Percentiles rank a stretch among this genome's conserved stretches.
phyloP scores from a whole-genome alignment of 371 early-diverging fungal species.

The Saksenaea vasiformis region DNA sequence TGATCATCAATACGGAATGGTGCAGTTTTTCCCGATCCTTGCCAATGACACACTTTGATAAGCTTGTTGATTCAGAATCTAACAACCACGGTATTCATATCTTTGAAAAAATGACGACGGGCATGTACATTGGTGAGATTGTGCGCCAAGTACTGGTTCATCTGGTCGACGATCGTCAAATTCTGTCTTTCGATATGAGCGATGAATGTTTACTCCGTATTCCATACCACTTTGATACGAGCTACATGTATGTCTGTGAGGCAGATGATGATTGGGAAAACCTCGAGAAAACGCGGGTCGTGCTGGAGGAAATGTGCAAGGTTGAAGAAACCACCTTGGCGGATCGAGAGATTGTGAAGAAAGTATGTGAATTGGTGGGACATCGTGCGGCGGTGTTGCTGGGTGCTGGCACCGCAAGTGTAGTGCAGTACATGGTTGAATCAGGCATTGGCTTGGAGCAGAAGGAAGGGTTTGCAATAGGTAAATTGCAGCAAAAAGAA shows the following conservation, averaged over 20 bases:
- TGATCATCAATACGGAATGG: constrained; percentile 92
- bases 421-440: constrained; percentile 56
- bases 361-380: constrained; percentile 70
- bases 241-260: constrained; percentile 69
- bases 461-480: constrained; percentile 70
- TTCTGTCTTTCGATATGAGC: constrained; percentile 61
- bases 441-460: constrained; percentile 39
- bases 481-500: constrained; percentile 36
- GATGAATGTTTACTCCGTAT: constrained; percentile 39
- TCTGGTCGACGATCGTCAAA: constrained; percentile 61
- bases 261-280: constrained; percentile 44
- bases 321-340: constrained; percentile 50
- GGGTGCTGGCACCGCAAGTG: constrained; percentile 67
- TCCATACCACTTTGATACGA: constrained; percentile 78
- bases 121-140: constrained; percentile 93
- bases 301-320: constrained; percentile 63
- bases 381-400: constrained; percentile 68
- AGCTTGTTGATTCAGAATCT: constrained; percentile 72
- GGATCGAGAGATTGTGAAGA: constrained; percentile 69
- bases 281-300: constrained; percentile 60
- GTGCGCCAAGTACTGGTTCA: constrained; percentile 77
- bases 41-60: constrained; percentile 82
- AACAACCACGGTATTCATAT: constrained; percentile 75
- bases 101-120: constrained; percentile 93
- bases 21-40: constrained; percentile 77